Base-by-base conservation (phyloP, 257 asterid genomes). In the Salvia rosmarinus region DNA sequence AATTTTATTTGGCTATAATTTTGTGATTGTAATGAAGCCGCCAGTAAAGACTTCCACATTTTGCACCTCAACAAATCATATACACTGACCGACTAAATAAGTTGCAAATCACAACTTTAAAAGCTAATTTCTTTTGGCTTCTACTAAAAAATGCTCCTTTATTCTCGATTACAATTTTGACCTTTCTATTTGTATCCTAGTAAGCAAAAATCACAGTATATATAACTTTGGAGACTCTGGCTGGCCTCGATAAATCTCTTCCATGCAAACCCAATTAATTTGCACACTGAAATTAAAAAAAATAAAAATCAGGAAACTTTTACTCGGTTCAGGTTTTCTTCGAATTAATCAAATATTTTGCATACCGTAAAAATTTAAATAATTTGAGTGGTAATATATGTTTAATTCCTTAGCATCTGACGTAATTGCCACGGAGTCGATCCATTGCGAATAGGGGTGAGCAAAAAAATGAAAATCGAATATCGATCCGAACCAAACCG, bases 381-480 rank as follows among this genome's bases (percentile, higher is more conserved):
- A 19, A 55, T 30, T 39, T 13, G 35, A 23, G 42, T 17, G 2
- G 3, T 17, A 35, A 56, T 54, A 39, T 7, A 25, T 25, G 30
- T 25, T n/a, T n/a, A n/a, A n/a, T n/a, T n/a, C n/a, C n/a, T n/a
- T n/a, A n/a, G n/a, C 6, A 0, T 57, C 51, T 62, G 62, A 62
- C 54, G 51, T 52, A 21, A 57, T 68, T 14, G 64, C 55, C 62
- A 68, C 75, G 79, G 51, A 17, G 50, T 60, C 30, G 30, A 25
- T 25, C 20, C 59, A 68, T 62, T 62, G 25, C n/a, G n/a, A n/a
- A n/a, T n/a, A n/a, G n/a, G n/a, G n/a, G n/a, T n/a, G n/a, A n/a
- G n/a, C n/a, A n/a, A n/a, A n/a, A n/a, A n/a, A n/a, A n/a, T n/a
- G n/a, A n/a, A n/a, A n/a, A n/a, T n/a, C n/a, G n/a, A n/a, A n/a